A percentile compares a stretch with the other conserved stretches of the same genome.
Conservation (phyloP, 106 monocot genomes). For the Apostasia ramifera region DNA sequence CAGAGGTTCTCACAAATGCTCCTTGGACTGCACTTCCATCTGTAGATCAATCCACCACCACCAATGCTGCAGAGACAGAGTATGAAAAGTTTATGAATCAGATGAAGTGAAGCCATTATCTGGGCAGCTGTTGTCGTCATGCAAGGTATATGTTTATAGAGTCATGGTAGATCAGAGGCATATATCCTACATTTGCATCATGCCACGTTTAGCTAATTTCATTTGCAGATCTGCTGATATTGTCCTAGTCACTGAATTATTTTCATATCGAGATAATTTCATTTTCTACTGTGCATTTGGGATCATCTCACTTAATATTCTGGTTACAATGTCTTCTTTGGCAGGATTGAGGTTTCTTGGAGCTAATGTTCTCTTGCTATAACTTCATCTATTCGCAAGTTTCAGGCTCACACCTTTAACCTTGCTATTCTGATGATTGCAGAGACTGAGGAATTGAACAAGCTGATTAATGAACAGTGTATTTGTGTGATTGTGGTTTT, state of each 20-base stretch:
- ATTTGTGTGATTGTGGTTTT: conserved; percentile 10
- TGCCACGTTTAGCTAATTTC: background rate
- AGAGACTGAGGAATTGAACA: conserved; percentile 18
- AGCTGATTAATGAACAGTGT: background rate
- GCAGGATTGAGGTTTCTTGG: conserved; percentile 57
- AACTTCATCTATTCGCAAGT: conserved; percentile 47
- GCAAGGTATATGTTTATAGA: conserved; percentile 7
- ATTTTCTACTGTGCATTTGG: background rate
- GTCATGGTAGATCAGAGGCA: background rate
- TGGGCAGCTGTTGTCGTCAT: background rate
- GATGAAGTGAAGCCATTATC: conserved; percentile 37
- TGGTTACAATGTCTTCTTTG: conserved; percentile 32
- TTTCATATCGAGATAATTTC: background rate
- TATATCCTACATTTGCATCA: background rate
- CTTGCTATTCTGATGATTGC: conserved; percentile 60
- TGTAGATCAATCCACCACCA: conserved; percentile 14
- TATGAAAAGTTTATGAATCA: conserved; percentile 56
- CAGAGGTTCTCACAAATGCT: background rate
- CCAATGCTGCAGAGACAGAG: conserved; percentile 37
- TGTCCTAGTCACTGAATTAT: background rate
- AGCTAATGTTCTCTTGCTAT: conserved; percentile 52
- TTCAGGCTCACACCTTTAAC: conserved; percentile 58
- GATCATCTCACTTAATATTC: conserved; percentile 2
- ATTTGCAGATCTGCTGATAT: conserved; percentile 2
- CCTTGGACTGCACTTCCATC: conserved; percentile 11